Evolutionary conservation across 768 basidiomycete species (phyloP).

Genomic region (Suillus lakei): DNA sequence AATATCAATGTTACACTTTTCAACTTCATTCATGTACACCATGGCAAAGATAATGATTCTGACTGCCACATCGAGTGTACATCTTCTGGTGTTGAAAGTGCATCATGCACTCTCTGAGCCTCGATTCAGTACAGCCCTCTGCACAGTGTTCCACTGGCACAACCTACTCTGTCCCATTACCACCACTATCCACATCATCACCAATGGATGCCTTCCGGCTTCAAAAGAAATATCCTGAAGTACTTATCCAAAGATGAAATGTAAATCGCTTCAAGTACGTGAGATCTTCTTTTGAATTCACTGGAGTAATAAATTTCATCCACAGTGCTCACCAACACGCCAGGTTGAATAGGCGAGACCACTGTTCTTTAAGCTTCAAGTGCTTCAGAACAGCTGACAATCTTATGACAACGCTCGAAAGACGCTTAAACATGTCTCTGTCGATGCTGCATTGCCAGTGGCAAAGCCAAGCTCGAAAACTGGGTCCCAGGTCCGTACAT

Average conservation of each 20-base stretch:
- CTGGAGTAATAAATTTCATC: constrained; percentile 7
- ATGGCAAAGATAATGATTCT: too few relatives aligned
- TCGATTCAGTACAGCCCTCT: too few relatives aligned
- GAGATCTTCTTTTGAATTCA: not conserved
- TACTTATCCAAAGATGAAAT: constrained; percentile 93
- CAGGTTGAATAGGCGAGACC: constrained; percentile 83
- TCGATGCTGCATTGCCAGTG: constrained; percentile 95
- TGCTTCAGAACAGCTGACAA: constrained; percentile 78
- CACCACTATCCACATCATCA: constrained; percentile 13
- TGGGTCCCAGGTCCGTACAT: constrained; percentile 89
- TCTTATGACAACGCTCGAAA: constrained; percentile 90
- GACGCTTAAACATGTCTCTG: constrained; percentile 90
- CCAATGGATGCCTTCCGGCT: constrained; percentile 83
- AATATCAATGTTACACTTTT: too few relatives aligned
- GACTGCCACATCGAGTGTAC: too few relatives aligned
- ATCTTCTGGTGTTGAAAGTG: too few relatives aligned
- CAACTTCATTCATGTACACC: too few relatives aligned
- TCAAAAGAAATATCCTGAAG: constrained; percentile 91
- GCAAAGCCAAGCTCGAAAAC: constrained; percentile 95
- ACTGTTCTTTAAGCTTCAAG: constrained; percentile 78
- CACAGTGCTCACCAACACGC: constrained; percentile 78
- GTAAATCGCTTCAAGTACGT: constrained; percentile 96
- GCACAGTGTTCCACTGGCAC: constrained; percentile 6
- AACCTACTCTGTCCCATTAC: constrained; percentile 13
- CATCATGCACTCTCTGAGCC: too few relatives aligned